Evolutionary conservation across 805 yeast species (phyloP), one percentile per base, ranked within the genome.

Genomic region (Yamadazyma sp.): DNA sequence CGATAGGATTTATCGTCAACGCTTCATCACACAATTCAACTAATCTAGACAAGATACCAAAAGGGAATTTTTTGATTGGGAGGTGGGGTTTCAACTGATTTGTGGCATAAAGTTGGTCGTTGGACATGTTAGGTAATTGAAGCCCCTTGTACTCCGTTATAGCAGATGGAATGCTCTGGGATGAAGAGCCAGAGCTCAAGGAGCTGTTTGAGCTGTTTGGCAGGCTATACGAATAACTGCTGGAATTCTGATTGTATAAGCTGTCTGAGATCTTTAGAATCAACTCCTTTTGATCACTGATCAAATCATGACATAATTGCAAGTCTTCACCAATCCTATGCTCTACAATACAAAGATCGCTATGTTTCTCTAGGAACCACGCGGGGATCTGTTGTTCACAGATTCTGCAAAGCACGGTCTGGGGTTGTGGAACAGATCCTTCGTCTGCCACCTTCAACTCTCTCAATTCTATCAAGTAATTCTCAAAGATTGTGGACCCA

Each of bases 341-440:
- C 57, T 90, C 97, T 23, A 86, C 75, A 19, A 85, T 69, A 52
- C 99, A 93, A 32, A 85, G 64, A 53, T 89, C 93, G 1, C 91
- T 82, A 60, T 93, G 99, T 34, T 82, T 75, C 50, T 91, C 99
- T 26, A 93, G 69, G 84, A 95, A 93, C 99, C 99, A 93, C 3
- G 89, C 84, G 3, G 95, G 96, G n/a, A 89, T 80, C 32, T 75
- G 75, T 20, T 80, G 79, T 54, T 93, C 99, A 61, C 99, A 93
- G 18, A 93, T 89, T 32, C 96, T 74, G 59, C 99, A 93, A 21
- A 93, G 64, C 24, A 85, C 88, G 40, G 80, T 73, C 16, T 82
- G 81, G 1, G 96, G 96, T n/a, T 78, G 73, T 0, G 96, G 95
- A 0, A 87, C 71, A 41, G 71, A 67, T 8, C 62, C 70, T 50